These are phyloP conservation scores for Amniculicola lignicola DNA, from an alignment of 495 filamentous ascomycete genomes.

Conservation along the genomic window DNA sequence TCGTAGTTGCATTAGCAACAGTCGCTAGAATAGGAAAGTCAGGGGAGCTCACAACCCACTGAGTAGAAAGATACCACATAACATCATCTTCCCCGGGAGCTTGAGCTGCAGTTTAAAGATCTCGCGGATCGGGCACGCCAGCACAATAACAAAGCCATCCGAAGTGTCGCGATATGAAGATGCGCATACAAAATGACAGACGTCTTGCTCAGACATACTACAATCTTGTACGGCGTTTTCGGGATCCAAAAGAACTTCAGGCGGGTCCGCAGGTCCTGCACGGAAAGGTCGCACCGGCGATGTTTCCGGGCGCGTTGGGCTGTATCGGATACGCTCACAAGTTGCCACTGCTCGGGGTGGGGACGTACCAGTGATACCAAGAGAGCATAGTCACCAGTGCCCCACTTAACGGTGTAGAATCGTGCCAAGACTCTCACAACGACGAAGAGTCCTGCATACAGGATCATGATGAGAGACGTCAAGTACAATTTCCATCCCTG, in stretches of 20 bases:
- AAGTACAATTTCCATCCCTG: background rate
- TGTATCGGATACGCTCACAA: background rate
- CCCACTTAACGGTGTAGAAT: background rate
- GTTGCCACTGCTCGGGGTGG: too few relatives aligned
- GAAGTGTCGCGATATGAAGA: background rate
- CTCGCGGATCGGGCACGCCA: background rate
- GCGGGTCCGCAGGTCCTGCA: background rate
- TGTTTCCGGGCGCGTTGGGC: too few relatives aligned
- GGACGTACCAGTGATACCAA: background rate
- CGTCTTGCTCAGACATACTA: background rate
- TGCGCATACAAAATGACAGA: background rate
- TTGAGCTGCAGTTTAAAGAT: background rate
- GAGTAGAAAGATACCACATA: background rate
- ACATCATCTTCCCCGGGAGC: background rate
- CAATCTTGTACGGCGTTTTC: background rate
- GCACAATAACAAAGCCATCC: background rate
- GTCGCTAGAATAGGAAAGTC: background rate
- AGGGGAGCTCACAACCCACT: background rate
- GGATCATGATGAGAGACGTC: background rate
- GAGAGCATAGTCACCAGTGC: background rate
- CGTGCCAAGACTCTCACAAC: background rate
- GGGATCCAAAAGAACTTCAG: background rate
- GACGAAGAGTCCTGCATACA: background rate
- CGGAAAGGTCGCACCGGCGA: background rate
- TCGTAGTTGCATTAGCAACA: background rate